Evolutionary conservation across 2,329 filamentous ascomycete species (phyloP), one percentile per base, ranked within the genome.

Genomic region (Venturia asperata): DNA sequence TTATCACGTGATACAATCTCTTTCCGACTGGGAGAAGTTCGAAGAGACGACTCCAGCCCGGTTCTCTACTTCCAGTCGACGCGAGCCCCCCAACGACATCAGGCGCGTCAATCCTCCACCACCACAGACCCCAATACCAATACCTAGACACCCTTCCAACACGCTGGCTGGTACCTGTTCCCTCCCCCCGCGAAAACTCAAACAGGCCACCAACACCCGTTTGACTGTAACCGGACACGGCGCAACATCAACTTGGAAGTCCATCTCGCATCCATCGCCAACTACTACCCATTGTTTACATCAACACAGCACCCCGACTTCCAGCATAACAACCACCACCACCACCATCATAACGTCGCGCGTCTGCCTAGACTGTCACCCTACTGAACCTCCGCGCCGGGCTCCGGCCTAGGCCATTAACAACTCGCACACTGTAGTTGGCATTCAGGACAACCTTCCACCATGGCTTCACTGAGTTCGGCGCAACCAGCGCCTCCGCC

Each of bases 381-480:
- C 30, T 37, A 27, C 30, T n/a, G 3, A 10, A n/a, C 6, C 6
- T 27, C 52, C 62, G 24, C 41, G 62, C 62, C 62, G 30, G 62
- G 62, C 62, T 63, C 42, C 24, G 62, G 62, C 62, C 62, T 63
- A 27, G 62, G 62, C 62, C 52, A 58, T 58, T 1, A 37, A 58
- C 52, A 58, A n/a, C 30, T 39, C 30, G 13, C 30, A 58, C 37
- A 58, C 7, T 58, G 7, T 52, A 15, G 52, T 37, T n/a, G 19
- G 15, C 27, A 58, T 58, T n/a, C 15, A 58, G 27, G 39, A 47
- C n/a, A 52, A 17, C 24, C 45, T n/a, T 41, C 13, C 56, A 62
- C 10, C 52, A 65, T 65, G 64, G 64, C 64, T 39, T 42, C 64
- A 15, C 5, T 65, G 13, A 39, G 43, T 10, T 21, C 41, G 41